Evolutionary conservation across 2,329 filamentous ascomycete species (phyloP).

Genomic region (Knufia fluminis): DNA sequence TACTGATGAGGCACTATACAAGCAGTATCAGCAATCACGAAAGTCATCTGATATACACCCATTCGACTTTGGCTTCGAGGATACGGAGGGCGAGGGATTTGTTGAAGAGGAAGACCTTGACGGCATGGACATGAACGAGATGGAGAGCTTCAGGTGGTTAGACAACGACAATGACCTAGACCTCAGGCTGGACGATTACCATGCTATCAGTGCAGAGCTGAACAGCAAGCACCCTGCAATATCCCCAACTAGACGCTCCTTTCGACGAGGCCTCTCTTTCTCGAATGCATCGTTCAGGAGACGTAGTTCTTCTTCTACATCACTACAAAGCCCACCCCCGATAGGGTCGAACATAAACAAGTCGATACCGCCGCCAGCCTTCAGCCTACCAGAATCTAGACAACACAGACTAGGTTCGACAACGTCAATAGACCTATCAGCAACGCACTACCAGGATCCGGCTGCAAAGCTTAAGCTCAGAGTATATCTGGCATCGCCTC

Average conservation of each 20-base stretch:
- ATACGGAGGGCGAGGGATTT: conserved; percentile 11
- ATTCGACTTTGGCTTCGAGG: not conserved
- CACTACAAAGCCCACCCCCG: conserved; percentile 43
- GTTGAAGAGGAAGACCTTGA: conserved; percentile 22
- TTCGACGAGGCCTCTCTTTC: conserved; percentile 63
- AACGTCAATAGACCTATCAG: conserved; percentile 56
- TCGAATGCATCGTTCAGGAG: conserved; percentile 55
- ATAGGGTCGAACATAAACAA: conserved; percentile 27
- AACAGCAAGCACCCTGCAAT: conserved; percentile 27
- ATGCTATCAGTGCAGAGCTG: conserved; percentile 51
- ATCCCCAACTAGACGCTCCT: conserved; percentile 37
- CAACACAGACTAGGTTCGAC: conserved; percentile 31
- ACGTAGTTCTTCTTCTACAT: conserved; percentile 33
- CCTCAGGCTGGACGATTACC: conserved; percentile 61
- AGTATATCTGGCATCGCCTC: conserved; percentile 75
- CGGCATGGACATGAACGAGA: conserved; percentile 46
- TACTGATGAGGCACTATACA: conserved; percentile 50
- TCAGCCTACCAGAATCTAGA: conserved; percentile 26
- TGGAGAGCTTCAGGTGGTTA: conserved; percentile 63
- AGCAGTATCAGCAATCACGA: conserved; percentile 29
- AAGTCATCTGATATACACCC: conserved; percentile 3
- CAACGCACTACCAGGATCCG: conserved; percentile 81
- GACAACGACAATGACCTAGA: conserved; percentile 66
- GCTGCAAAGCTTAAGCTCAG: conserved; percentile 79
- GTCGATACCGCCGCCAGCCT: conserved; percentile 25